Evolutionary conservation across 805 yeast species (phyloP).

Genomic region (Hanseniaspora hatyaiensis): DNA sequence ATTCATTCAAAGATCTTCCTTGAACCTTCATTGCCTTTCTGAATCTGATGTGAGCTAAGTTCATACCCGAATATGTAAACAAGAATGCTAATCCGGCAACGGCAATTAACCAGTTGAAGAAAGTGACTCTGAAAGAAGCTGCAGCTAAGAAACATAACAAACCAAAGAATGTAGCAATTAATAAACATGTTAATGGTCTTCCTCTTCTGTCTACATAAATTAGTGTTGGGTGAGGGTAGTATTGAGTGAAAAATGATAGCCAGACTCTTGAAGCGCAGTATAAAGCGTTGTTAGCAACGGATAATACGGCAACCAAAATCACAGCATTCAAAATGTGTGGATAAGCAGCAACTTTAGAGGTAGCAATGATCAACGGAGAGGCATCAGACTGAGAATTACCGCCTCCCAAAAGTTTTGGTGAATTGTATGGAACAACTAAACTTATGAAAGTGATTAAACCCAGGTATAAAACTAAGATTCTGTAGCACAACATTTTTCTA

Average conservation of each 20-base stretch:
- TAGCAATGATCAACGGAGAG: conserved; percentile 62
- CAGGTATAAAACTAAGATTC: conserved; percentile 41
- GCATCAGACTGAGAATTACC: conserved; percentile 38
- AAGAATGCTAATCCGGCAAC: conserved; percentile 50
- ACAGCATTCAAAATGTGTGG: conserved; percentile 71
- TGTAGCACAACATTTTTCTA: conserved; percentile 44
- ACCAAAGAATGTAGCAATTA: conserved; percentile 44
- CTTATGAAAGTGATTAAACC: conserved; percentile 39
- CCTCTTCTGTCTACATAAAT: conserved; percentile 48
- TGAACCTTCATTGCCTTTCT: conserved; percentile 47
- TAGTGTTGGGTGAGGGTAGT: conserved; percentile 35
- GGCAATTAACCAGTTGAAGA: conserved; percentile 54
- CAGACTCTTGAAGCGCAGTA: conserved; percentile 67
- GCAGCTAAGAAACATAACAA: conserved; percentile 58
- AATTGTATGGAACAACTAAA: conserved; percentile 42
- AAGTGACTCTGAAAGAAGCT: conserved; percentile 42
- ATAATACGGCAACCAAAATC: conserved; percentile 62
- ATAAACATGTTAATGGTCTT: conserved; percentile 47
- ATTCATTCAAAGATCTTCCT: conserved; percentile 39
- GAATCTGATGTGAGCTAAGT: conserved; percentile 46
- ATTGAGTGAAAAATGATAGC: conserved; percentile 29
- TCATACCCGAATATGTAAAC: conserved; percentile 52
- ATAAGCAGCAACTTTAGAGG: conserved; percentile 43
- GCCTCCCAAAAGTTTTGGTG: conserved; percentile 35
- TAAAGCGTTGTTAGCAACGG: conserved; percentile 71